phyloP scores from a whole-genome alignment of 2,329 filamentous ascomycete species.

The Penicillium occitanis region DNA sequence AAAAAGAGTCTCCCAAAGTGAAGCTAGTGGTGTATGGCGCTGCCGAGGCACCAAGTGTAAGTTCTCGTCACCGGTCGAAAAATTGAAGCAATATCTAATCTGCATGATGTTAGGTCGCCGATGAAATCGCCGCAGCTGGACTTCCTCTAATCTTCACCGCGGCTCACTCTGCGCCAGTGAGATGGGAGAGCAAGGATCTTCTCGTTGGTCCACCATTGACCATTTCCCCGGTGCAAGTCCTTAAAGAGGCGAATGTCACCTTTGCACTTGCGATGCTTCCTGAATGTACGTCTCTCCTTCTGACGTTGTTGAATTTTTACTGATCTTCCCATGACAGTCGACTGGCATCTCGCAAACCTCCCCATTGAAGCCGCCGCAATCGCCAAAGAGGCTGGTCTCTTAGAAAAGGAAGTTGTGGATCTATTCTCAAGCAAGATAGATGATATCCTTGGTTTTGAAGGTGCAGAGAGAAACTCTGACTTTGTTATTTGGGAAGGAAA shows the following conservation, averaged over 20 bases:
- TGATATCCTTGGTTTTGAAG: constrained; percentile 39
- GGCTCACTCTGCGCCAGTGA: constrained; percentile 34
- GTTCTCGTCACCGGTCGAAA: neutral
- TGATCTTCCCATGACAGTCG: constrained; percentile 24
- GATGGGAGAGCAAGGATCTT: constrained; percentile 40
- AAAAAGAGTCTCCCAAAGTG: constrained; percentile 17
- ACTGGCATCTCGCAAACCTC: constrained; percentile 44
- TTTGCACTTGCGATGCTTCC: constrained; percentile 22
- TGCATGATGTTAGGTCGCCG: constrained; percentile 33
- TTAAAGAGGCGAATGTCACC: constrained; percentile 41
- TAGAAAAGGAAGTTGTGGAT: constrained; percentile 31
- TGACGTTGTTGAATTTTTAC: constrained; percentile 35
- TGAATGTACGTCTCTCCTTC: constrained; percentile 24
- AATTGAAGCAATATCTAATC: neutral
- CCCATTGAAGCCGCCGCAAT: constrained; percentile 28
- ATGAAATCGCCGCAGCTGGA: constrained; percentile 41
- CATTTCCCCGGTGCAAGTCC: constrained; percentile 39
- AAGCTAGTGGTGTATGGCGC: constrained; percentile 42
- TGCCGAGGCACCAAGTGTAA: constrained; percentile 35
- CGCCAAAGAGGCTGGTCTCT: constrained; percentile 20
- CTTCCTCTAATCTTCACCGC: constrained; percentile 49
- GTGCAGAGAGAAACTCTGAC: constrained; percentile 34
- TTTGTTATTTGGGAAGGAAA: constrained; percentile 48
- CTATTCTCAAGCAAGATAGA: constrained; percentile 46
- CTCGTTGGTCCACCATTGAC: constrained; percentile 47